Conservation (phyloP, 805 yeast species). For the Blastobotrys chiropterorum region DNA sequence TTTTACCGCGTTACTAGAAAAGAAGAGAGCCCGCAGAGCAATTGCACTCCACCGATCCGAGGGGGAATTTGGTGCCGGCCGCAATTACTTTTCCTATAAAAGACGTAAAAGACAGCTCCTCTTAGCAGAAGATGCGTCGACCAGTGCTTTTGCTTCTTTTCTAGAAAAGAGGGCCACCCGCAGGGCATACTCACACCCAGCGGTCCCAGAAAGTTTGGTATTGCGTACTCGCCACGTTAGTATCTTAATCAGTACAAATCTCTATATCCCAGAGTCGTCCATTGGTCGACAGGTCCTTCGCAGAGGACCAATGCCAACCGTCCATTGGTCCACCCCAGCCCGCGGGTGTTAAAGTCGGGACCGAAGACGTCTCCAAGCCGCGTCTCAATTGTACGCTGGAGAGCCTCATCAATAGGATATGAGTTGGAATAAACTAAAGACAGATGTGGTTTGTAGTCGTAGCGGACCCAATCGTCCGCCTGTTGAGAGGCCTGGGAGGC, state of each 20-base stretch:
- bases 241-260: slow-evolving; percentile 23
- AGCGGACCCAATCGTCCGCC: slow-evolving; percentile 51
- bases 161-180: not conserved
- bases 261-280: slow-evolving; percentile 54
- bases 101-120: no score
- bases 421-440: slow-evolving; percentile 62
- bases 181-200: no score
- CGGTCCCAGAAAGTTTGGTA: not conserved
- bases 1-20: not conserved
- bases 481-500: slow-evolving; percentile 35
- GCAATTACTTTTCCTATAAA: no score
- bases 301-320: slow-evolving; percentile 61
- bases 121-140: no score
- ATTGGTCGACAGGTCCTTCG: slow-evolving; percentile 63
- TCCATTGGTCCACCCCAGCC: slow-evolving; percentile 61
- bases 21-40: not conserved
- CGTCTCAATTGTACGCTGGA: slow-evolving; percentile 55
- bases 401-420: slow-evolving; percentile 62
- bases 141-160: not conserved
- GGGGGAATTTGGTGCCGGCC: no score
- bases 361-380: slow-evolving; percentile 62
- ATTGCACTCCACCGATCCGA: no score
- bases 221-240: not conserved
- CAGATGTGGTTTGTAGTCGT: slow-evolving; percentile 65
- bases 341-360: slow-evolving; percentile 33